Percentiles rank a stretch among this genome's conserved stretches.
phyloP scores from a whole-genome alignment of 371 early-diverging fungal species.

The Zychaea mexicana region DNA sequence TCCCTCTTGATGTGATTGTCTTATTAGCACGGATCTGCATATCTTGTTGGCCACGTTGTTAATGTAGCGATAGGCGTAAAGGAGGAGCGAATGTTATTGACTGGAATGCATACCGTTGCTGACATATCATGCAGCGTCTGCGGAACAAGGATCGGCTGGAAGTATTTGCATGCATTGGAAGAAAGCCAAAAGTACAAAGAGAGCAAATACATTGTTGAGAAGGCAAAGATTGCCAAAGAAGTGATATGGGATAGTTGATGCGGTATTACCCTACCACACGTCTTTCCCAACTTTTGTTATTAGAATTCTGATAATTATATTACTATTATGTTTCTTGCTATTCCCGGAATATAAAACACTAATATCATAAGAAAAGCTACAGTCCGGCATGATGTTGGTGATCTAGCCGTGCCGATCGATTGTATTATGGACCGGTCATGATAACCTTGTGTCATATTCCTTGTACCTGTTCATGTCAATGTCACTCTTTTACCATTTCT shows the following conservation, averaged over 20 bases:
- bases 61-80: conserved; percentile 64
- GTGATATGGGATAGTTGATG: conserved; percentile 1
- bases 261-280: too few relatives aligned
- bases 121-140: conserved; percentile 74
- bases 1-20: neutral
- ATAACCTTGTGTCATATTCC: too few relatives aligned
- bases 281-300: too few relatives aligned
- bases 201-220: conserved; percentile 77
- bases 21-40: conserved; percentile 65
- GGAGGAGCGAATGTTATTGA: conserved; percentile 72
- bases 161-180: conserved; percentile 61
- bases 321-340: too few relatives aligned
- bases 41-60: conserved; percentile 65
- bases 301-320: too few relatives aligned
- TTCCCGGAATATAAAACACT: too few relatives aligned
- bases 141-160: conserved; percentile 75
- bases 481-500: neutral
- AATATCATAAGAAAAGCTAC: too few relatives aligned
- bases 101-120: conserved; percentile 78
- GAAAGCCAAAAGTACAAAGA: conserved; percentile 81
- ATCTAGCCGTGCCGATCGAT: too few relatives aligned
- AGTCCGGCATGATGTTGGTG: too few relatives aligned
- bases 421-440: too few relatives aligned
- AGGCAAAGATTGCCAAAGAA: conserved; percentile 39
- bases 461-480: too few relatives aligned